phyloP scores from a whole-genome alignment of 148 eudicot species.

The Heliosperma pusillum region DNA sequence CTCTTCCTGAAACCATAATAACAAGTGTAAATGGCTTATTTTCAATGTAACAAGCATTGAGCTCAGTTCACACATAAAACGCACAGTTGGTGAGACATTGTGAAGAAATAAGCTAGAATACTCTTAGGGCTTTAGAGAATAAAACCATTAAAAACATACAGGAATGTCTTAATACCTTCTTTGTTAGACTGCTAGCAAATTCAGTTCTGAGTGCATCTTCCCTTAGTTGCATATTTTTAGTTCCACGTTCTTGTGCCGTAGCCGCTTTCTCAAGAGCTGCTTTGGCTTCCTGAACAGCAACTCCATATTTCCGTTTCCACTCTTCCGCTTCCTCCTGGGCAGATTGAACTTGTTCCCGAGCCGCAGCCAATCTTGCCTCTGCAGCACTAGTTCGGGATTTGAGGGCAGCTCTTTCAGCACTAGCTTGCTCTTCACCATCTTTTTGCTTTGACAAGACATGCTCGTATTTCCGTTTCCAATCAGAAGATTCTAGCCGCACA shows the following conservation, averaged over 20 bases:
- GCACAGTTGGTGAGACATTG: neutral
- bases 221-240: conserved; percentile 64
- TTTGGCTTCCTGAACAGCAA: conserved; percentile 87
- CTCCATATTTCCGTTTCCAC: conserved; percentile 85
- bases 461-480: conserved; percentile 87
- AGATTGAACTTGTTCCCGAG: conserved; percentile 80
- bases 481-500: conserved; percentile 57
- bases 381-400: conserved; percentile 80
- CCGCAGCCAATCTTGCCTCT: conserved; percentile 91
- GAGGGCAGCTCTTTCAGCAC: conserved; percentile 63
- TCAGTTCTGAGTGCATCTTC: conserved; percentile 84
- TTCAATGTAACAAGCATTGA: neutral
- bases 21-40: conserved; percentile 1
- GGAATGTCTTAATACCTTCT: conserved; percentile 50
- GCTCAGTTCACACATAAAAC: neutral
- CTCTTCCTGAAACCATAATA: conserved; percentile 53
- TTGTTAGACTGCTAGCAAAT: conserved; percentile 54
- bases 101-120: too few species aligned
- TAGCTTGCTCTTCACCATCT: conserved; percentile 68
- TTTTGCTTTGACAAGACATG: conserved; percentile 57
- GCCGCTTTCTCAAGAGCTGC: conserved; percentile 94
- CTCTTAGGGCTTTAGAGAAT: neutral
- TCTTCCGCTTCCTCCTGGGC: conserved; percentile 93
- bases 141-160: neutral
- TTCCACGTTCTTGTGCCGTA: conserved; percentile 72